These are phyloP conservation scores for Ailanthus altissimus DNA, from an alignment of 345 rosid species.

Conservation along the genomic window DNA sequence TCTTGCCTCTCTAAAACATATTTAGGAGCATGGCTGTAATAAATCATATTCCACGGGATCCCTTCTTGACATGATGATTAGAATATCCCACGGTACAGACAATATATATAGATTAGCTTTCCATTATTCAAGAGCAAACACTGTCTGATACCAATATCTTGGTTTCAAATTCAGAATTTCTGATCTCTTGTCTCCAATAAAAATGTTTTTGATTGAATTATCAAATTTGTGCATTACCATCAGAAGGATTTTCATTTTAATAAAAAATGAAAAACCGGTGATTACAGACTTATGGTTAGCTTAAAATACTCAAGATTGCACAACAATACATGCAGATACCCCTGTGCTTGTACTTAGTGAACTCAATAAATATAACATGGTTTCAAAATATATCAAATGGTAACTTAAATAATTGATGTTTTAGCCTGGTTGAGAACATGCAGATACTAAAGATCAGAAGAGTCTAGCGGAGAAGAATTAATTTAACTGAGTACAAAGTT, in stretches of 20 bases:
- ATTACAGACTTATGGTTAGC: background rate
- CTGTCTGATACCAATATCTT: background rate
- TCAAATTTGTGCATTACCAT: background rate
- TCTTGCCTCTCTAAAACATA: background rate
- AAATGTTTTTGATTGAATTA: background rate
- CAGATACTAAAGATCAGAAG: conserved; percentile 5
- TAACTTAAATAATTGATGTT: background rate
- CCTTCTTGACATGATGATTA: background rate
- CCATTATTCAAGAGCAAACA: background rate
- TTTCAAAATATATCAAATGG: background rate
- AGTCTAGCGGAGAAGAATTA: background rate
- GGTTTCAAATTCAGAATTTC: background rate
- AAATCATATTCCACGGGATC: background rate
- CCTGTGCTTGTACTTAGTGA: background rate
- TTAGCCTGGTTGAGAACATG: background rate
- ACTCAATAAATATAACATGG: background rate
- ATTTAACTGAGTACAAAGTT: background rate
- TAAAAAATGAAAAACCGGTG: too few relatives aligned
- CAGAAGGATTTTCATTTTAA: background rate
- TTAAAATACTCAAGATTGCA: background rate
- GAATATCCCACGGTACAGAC: background rate
- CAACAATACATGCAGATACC: background rate
- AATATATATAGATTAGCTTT: background rate
- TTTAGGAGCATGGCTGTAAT: background rate
- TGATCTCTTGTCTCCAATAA: background rate